Evolutionary conservation across 331 rosid genomes (phyloP).

Genomic region (Rosa hybrid): DNA sequence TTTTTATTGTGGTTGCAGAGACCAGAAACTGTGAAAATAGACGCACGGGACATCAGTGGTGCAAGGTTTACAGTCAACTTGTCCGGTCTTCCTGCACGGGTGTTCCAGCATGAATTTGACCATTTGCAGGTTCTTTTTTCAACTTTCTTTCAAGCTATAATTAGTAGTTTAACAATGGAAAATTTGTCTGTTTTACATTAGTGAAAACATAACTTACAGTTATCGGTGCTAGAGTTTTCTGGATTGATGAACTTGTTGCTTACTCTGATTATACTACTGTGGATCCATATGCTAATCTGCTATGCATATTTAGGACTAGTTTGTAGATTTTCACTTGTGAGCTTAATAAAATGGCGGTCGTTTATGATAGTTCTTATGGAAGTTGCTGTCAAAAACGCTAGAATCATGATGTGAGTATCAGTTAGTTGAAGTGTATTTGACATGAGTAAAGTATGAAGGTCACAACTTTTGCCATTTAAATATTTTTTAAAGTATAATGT

Average conservation of each 20-base stretch:
- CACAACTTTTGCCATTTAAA: neutral
- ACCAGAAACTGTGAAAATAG: slow-evolving; percentile 83
- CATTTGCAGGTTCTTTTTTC: slow-evolving; percentile 69
- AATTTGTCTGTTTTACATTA: neutral
- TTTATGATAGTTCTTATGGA: neutral
- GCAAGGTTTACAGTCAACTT: slow-evolving; percentile 59
- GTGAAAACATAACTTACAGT: neutral
- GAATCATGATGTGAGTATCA: neutral
- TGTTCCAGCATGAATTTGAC: slow-evolving; percentile 95
- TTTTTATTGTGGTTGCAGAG: slow-evolving; percentile 50
- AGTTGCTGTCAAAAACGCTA: neutral
- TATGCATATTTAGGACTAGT: neutral
- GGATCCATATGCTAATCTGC: neutral
- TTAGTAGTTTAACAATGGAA: neutral
- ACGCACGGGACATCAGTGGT: slow-evolving; percentile 71
- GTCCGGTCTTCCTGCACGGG: slow-evolving; percentile 84
- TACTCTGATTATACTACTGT: neutral
- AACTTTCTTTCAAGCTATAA: neutral
- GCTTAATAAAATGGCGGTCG: neutral
- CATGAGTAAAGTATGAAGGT: neutral
- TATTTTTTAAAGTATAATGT: neutral
- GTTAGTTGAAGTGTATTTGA: neutral
- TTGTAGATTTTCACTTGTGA: neutral
- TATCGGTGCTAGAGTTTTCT: neutral
- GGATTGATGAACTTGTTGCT: neutral